Percentiles rank a stretch among this genome's conserved stretches.
Evolutionary conservation across 805 yeast genomes (phyloP).

Genomic region (Nakazawaea sp.): DNA sequence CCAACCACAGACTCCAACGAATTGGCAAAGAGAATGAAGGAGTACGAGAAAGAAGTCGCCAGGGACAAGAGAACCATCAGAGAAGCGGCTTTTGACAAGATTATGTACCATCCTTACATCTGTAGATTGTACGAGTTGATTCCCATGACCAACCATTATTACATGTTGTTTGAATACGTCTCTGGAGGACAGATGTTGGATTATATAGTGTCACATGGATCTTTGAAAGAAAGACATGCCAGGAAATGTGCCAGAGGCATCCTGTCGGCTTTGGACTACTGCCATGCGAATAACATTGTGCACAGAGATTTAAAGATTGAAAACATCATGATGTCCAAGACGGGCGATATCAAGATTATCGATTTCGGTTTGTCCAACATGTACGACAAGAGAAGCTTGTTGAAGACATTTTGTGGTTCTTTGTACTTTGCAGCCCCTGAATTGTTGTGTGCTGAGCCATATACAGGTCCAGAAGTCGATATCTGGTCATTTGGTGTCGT

Average conservation of each 20-base stretch:
- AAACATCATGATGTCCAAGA: conserved; percentile 87
- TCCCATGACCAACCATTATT: conserved; percentile 94
- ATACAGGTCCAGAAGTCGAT: conserved; percentile 95
- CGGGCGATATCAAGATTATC: conserved; percentile 91
- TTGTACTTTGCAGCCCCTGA: conserved; percentile 98
- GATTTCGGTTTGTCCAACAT: conserved; percentile 94
- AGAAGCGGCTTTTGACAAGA: conserved; percentile 90
- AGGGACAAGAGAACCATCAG: conserved; percentile 89
- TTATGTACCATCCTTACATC: conserved; percentile 86
- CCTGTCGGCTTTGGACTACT: conserved; percentile 87
- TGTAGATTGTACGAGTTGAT: conserved; percentile 90
- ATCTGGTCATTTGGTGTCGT: conserved; percentile 99
- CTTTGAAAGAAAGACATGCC: conserved; percentile 88
- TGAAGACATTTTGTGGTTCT: conserved; percentile 95
- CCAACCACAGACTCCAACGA: conserved; percentile 58
- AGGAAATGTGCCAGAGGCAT: conserved; percentile 92
- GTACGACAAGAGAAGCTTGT: conserved; percentile 60
- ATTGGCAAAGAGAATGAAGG: conserved; percentile 55
- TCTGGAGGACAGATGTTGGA: conserved; percentile 98
- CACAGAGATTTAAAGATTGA: conserved; percentile 97
- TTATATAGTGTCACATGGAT: conserved; percentile 94
- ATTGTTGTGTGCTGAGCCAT: conserved; percentile 84
- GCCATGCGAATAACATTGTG: conserved; percentile 91
- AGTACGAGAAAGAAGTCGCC: conserved; percentile 74
- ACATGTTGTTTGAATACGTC: conserved; percentile 94